phyloP scores from a whole-genome alignment of 1,284 basidiomycete species.

The Entoloma clypeatum region DNA sequence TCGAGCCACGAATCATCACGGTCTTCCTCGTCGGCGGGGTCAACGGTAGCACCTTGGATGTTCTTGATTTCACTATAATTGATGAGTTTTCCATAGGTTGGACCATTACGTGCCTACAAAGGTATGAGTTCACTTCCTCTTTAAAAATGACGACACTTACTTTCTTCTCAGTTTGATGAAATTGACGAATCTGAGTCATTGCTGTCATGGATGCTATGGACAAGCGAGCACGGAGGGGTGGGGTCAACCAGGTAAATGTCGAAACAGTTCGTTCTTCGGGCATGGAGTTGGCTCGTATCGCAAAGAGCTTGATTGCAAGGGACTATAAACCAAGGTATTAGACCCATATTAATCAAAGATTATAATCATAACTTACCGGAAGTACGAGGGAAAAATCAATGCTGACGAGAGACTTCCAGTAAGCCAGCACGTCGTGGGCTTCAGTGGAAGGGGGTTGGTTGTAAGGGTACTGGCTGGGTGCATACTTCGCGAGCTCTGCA shows the following conservation, averaged over 20 bases:
- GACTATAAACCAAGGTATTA: conserved; percentile 13
- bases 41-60: too few species aligned
- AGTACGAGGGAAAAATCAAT: conserved; percentile 13
- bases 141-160: conserved; percentile 1
- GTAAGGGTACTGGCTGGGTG: conserved; percentile 22
- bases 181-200: conserved; percentile 29
- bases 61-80: neutral
- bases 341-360: neutral
- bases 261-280: conserved; percentile 31
- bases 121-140: neutral
- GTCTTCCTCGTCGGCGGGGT: too few species aligned
- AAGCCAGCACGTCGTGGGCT: conserved; percentile 8
- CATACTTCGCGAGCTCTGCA: conserved; percentile 19
- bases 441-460: conserved; percentile 12
- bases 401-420: conserved; percentile 17
- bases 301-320: conserved; percentile 28
- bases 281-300: conserved; percentile 30
- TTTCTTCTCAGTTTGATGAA: conserved; percentile 15
- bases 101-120: neutral
- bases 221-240: conserved; percentile 19
- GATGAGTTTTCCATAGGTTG: neutral
- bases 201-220: conserved; percentile 24
- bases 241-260: conserved; percentile 31
- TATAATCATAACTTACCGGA: conserved; percentile 17
- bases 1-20: too few species aligned